Base-by-base conservation (phyloP, 208 protist genomes). In the Wallacemonas sp. region DNA sequence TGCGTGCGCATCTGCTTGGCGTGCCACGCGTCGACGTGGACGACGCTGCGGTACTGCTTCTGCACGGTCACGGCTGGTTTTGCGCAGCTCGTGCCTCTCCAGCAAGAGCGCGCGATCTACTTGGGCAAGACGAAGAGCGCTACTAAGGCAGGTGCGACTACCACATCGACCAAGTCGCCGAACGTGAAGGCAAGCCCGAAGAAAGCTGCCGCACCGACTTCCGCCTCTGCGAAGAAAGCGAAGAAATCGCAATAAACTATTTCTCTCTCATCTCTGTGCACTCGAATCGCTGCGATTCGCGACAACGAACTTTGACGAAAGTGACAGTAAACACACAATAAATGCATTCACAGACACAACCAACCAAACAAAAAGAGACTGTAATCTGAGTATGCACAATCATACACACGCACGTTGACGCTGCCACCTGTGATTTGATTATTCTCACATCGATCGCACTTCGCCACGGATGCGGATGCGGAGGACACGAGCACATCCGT, bases 61-160 rank as follows among this genome's bases (percentile, higher is more conserved):
- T 70, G 84, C 61, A 86, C 76, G 1, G 11, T 69, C 17, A 23
- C 74, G 8, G 76, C 70, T 0, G 87, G 87, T 24, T 70, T 83
- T 47, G 70, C 78, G 21, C 87, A 93, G 74, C 65, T 93, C 3
- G 30, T 68, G 17, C 78, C 83, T 16, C 62, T 90, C 34, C 54
- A 68, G 27, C 46, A 61, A 14, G 82, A 63, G 2, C 27, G 69
- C 26, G 46, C 80, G 16, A 72, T 23, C 39, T 89, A 82, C 65
- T 14, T 72, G 43, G 36, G 30, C 30, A 49, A 49, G 44, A 49
- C 44, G 6, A 19, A 33, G 4, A 16, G 2, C 12, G 57, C 19
- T 2, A 17, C 46, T 11, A 44, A 33, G 39, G 32, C 26, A 4
- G 19, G 26, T 14, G 34, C 9, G 21, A 49, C 12, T n/a, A 12